Evolutionary conservation across 306 rosid genomes (phyloP).

Genomic region (Ormosia emarginata): DNA sequence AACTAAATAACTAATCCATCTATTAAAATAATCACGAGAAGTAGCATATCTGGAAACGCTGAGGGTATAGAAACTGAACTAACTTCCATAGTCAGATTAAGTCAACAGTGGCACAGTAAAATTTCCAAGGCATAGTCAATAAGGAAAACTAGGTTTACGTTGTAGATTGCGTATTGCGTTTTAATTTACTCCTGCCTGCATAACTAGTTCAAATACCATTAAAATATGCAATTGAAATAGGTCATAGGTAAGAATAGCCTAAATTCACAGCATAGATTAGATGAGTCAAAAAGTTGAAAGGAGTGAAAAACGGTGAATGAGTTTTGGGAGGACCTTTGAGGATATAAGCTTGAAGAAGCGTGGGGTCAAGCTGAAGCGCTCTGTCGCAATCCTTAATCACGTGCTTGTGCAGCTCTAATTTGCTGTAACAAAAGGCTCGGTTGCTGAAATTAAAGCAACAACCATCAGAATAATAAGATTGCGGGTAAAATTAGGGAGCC

Average conservation of each 20-base stretch:
- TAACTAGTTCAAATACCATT: conserved; percentile 4
- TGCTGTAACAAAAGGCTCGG: conserved; percentile 78
- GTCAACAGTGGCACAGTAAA: conserved; percentile 15
- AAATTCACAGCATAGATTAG: not conserved
- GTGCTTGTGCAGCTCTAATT: conserved; percentile 78
- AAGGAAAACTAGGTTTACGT: not conserved
- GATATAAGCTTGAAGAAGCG: conserved; percentile 60
- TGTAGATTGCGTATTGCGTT: not conserved
- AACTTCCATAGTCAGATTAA: conserved; percentile 15
- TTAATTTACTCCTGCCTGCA: not conserved
- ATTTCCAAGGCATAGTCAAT: not conserved
- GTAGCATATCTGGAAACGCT: not conserved
- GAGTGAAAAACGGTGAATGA: not conserved
- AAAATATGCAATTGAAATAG: not conserved
- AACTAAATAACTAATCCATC: not conserved
- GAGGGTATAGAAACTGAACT: not conserved
- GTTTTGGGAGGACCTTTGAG: conserved; percentile 54
- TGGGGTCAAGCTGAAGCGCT: conserved; percentile 66
- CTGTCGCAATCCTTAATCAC: conserved; percentile 75
- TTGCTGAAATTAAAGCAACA: conserved; percentile 47
- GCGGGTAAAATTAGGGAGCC: not conserved
- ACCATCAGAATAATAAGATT: conserved; percentile 16
- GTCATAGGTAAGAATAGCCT: not conserved
- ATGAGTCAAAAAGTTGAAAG: not conserved
- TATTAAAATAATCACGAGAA: not conserved